Evolutionary conservation across 805 yeast genomes (phyloP).

Genomic region (Lipomyces yamanashiensis): DNA sequence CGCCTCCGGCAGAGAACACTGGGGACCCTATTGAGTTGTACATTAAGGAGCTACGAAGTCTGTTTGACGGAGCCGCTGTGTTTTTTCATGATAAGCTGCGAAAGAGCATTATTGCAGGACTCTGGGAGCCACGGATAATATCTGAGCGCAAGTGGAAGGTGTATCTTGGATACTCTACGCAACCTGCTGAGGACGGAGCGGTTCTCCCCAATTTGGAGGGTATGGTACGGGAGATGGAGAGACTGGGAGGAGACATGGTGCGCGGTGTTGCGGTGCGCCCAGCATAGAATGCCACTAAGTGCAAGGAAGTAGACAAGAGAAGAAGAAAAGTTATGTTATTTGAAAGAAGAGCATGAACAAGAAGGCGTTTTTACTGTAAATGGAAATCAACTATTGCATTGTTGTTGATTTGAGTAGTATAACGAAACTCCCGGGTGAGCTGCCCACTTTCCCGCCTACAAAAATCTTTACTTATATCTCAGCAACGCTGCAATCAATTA

Average conservation of each 20-base stretch:
- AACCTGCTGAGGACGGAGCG: conserved; percentile 51
- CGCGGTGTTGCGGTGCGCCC: conserved; percentile 20
- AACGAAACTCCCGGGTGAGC: too few relatives aligned
- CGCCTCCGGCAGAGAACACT: conserved; percentile 12
- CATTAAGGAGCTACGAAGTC: conserved; percentile 29
- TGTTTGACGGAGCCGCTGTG: conserved; percentile 59
- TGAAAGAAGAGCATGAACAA: too few relatives aligned
- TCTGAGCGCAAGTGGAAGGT: conserved; percentile 74
- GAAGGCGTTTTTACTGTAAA: too few relatives aligned
- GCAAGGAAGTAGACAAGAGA: neutral
- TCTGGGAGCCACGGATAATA: conserved; percentile 71
- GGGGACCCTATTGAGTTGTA: conserved; percentile 18
- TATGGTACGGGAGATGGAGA: conserved; percentile 65
- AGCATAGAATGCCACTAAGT: neutral
- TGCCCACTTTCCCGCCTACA: too few relatives aligned
- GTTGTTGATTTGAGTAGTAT: too few relatives aligned
- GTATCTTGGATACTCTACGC: conserved; percentile 72
- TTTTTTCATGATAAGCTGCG: conserved; percentile 67
- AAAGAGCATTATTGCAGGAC: conserved; percentile 72
- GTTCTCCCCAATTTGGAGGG: conserved; percentile 48
- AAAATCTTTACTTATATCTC: too few relatives aligned
- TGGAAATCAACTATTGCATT: too few relatives aligned
- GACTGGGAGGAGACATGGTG: conserved; percentile 49
- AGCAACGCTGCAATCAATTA: too few relatives aligned
- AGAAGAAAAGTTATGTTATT: neutral